These are phyloP conservation scores for Aspergillus bertholletiae DNA, from an alignment of 495 filamentous ascomycete genomes.

Conservation along the genomic window DNA sequence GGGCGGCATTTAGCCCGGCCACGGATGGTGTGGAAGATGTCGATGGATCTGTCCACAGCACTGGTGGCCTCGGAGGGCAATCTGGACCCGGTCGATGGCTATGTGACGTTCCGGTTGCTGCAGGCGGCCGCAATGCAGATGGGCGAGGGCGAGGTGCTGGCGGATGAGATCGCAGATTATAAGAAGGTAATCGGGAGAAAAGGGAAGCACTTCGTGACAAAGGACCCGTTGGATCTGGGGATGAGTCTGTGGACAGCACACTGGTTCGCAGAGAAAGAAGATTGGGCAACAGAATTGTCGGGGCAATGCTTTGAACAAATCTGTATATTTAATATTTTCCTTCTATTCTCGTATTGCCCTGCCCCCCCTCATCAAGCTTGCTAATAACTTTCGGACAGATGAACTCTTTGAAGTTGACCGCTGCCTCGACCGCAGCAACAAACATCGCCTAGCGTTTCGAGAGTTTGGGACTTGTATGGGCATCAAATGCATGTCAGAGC, in stretches of 20 bases:
- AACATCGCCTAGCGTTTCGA: constrained; percentile 55
- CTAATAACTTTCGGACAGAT: too few relatives aligned
- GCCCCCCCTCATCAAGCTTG: too few relatives aligned
- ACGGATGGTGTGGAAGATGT: constrained; percentile 64
- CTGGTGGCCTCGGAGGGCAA: constrained; percentile 57
- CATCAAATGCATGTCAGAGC: constrained; percentile 45
- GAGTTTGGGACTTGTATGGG: constrained; percentile 62
- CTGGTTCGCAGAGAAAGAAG: constrained; percentile 49
- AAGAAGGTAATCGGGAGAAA: constrained; percentile 49
- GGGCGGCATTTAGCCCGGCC: constrained; percentile 26
- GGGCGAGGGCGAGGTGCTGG: constrained; percentile 29
- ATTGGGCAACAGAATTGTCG: constrained; percentile 49
- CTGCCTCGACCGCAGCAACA: constrained; percentile 37
- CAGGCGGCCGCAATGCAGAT: constrained; percentile 37
- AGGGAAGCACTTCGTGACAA: constrained; percentile 46
- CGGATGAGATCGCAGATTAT: constrained; percentile 57
- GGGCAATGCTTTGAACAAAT: constrained; percentile 44
- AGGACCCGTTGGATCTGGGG: constrained; percentile 58
- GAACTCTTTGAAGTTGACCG: constrained; percentile 39
- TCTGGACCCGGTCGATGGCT: constrained; percentile 60
- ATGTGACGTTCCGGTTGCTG: constrained; percentile 53
- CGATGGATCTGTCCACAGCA: constrained; percentile 44
- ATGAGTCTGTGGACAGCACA: constrained; percentile 65
- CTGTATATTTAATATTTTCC: constrained; percentile 19
- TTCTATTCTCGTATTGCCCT: too few relatives aligned